Evolutionary conservation across 306 rosid genomes (phyloP), one percentile per base, ranked within the genome.

Genomic region (Pachyrhizus erosus): DNA sequence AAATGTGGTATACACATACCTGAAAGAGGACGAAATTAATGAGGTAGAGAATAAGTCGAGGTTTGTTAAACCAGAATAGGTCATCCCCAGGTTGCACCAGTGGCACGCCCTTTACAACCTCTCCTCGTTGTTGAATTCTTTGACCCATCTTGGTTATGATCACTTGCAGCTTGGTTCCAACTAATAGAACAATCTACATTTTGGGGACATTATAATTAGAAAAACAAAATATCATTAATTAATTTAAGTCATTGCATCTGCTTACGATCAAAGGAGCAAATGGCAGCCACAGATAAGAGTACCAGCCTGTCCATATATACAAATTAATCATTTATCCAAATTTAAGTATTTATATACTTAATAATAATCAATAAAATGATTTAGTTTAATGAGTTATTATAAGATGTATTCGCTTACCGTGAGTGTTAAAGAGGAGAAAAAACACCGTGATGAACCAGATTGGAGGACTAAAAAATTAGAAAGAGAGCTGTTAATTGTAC

Each of bases 61-160:
- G 70, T 31, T 64, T 64, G 13, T 64, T 64, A 17, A 64, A 64
- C 70, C 70, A 64, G 45, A 31, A 64, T 12, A 64, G 70, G 24
- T 64, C 23, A 64, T 64, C 70, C 23, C 70, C 70, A 7, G 70
- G 70, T 64, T 64, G 45, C 24, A 64, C 70, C 6, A 64, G 14
- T 31, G 70, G 70, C 45, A 64, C 17, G 11, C 70, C 70, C 24
- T 33, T 64, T 17, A 64, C 70, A 1, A 64, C 24, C 14, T 31
- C 70, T 64, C 70, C 70, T 31, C 45, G 4, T 64, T 64, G 24
- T 64, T 64, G 24, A 31, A 64, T 64, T 33, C 70, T 64, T 31
- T 64, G 43, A 17, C 70, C 70, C 70, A 64, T 64, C 70, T 64
- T 64, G 2, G 70, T 64, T 64, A 64, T 64, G 9, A 31, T 64